Percentiles rank a stretch among this genome's conserved stretches.
phyloP scores from a whole-genome alignment of 2,329 filamentous ascomycete species.

The Lachnellula hyalina region DNA sequence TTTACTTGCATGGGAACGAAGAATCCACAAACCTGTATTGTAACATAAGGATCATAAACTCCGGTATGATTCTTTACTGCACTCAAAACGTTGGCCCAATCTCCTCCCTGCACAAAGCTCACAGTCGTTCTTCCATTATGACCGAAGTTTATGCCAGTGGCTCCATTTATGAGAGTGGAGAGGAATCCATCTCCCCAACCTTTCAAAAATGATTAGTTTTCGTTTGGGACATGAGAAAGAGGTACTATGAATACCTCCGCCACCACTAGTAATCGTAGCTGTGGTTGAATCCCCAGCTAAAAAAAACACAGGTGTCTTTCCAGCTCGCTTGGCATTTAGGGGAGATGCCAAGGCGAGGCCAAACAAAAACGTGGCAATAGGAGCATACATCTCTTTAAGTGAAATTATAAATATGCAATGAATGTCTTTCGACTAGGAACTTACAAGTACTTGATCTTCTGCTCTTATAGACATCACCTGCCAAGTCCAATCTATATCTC shows the following conservation, averaged over 20 bases:
- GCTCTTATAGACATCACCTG: background rate
- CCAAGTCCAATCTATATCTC: background rate
- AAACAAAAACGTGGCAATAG: background rate
- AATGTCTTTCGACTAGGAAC: too few relatives aligned
- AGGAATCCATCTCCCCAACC: conserved; percentile 48
- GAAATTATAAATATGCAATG: too few relatives aligned
- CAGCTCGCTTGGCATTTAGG: background rate
- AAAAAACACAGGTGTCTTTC: conserved; percentile 34
- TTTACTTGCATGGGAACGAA: background rate
- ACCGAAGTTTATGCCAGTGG: conserved; percentile 42
- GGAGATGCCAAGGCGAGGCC: background rate
- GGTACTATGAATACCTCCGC: conserved; percentile 1
- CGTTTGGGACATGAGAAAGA: background rate
- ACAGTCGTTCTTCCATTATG: conserved; percentile 44
- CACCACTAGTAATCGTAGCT: conserved; percentile 15
- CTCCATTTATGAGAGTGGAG: conserved; percentile 38
- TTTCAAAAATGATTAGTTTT: conserved; percentile 12
- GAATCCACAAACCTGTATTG: conserved; percentile 37
- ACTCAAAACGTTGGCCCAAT: conserved; percentile 40
- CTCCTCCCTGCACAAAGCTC: conserved; percentile 40
- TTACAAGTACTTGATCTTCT: too few relatives aligned
- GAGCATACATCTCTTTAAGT: background rate
- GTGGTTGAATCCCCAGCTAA: conserved; percentile 40
- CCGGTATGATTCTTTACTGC: conserved; percentile 33
- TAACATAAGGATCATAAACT: conserved; percentile 40